phyloP scores from a whole-genome alignment of 2,329 filamentous ascomycete genomes.

The Chrysosphaeria jannelii region DNA sequence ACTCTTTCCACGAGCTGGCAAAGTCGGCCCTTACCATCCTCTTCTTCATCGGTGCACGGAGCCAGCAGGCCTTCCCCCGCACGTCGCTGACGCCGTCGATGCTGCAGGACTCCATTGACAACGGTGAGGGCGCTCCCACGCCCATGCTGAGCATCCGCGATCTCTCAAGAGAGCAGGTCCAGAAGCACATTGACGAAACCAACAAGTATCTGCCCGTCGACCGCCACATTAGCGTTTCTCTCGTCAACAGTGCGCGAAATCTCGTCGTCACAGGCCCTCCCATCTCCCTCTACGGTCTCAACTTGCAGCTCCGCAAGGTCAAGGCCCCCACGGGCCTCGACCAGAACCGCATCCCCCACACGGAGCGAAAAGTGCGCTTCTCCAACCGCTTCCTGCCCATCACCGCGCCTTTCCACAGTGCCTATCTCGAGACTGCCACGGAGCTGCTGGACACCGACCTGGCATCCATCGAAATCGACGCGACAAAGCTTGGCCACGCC shows the following conservation, averaged over 20 bases:
- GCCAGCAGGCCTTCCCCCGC: conserved; percentile 86
- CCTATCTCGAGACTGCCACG: conserved; percentile 61
- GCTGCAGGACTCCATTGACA: conserved; percentile 74
- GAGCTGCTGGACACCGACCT: conserved; percentile 65
- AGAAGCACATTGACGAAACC: conserved; percentile 88
- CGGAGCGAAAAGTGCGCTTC: conserved; percentile 85
- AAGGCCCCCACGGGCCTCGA: conserved; percentile 94
- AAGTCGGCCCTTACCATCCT: conserved; percentile 66
- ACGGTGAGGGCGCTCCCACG: conserved; percentile 82
- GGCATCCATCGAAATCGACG: conserved; percentile 48
- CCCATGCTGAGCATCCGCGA: conserved; percentile 97
- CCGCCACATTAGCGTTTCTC: conserved; percentile 77
- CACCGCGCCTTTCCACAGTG: conserved; percentile 93
- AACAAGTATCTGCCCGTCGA: conserved; percentile 87
- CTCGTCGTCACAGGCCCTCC: conserved; percentile 91
- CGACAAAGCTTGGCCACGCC: conserved; percentile 45
- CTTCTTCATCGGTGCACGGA: conserved; percentile 94
- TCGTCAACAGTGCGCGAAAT: conserved; percentile 90
- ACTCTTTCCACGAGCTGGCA: conserved; percentile 57
- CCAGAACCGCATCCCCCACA: conserved; percentile 80
- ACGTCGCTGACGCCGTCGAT: conserved; percentile 79
- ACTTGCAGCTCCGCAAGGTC: conserved; percentile 79
- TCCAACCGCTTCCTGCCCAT: conserved; percentile 93
- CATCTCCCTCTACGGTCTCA: conserved; percentile 85
- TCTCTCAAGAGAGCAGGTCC: conserved; percentile 59